phyloP scores from a whole-genome alignment of 2,329 filamentous ascomycete species.

The Penicillium sp. region DNA sequence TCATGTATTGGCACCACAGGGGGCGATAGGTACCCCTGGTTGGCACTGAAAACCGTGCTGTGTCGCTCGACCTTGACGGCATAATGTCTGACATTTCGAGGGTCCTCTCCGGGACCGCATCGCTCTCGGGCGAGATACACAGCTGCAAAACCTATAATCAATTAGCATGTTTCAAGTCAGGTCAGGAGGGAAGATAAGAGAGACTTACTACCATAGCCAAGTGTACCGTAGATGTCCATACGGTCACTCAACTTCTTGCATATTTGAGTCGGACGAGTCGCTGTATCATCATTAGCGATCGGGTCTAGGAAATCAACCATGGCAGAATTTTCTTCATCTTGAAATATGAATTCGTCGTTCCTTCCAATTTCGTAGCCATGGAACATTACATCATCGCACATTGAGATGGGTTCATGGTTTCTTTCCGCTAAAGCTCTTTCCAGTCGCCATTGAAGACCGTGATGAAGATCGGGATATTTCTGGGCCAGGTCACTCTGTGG shows the following conservation, averaged over 20 bases:
- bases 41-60: constrained; percentile 1
- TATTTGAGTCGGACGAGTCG: background rate
- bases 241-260: constrained; percentile 5
- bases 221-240: constrained; percentile 17
- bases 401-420: constrained; percentile 9
- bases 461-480: constrained; percentile 12
- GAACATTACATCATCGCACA: constrained; percentile 7
- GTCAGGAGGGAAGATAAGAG: background rate
- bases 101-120: background rate
- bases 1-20: constrained; percentile 10
- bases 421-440: constrained; percentile 5
- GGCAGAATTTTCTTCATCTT: constrained; percentile 1
- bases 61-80: constrained; percentile 25
- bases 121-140: constrained; percentile 22
- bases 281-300: background rate
- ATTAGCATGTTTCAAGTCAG: background rate
- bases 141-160: constrained; percentile 17
- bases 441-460: constrained; percentile 8
- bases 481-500: constrained; percentile 8
- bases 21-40: background rate
- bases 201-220: constrained; percentile 22
- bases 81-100: constrained; percentile 11
- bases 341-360: constrained; percentile 3
- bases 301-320: background rate
- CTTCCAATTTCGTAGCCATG: background rate